Evolutionary conservation across 345 rosid genomes (phyloP).

Genomic region (Eucalyptus fibrosa): DNA sequence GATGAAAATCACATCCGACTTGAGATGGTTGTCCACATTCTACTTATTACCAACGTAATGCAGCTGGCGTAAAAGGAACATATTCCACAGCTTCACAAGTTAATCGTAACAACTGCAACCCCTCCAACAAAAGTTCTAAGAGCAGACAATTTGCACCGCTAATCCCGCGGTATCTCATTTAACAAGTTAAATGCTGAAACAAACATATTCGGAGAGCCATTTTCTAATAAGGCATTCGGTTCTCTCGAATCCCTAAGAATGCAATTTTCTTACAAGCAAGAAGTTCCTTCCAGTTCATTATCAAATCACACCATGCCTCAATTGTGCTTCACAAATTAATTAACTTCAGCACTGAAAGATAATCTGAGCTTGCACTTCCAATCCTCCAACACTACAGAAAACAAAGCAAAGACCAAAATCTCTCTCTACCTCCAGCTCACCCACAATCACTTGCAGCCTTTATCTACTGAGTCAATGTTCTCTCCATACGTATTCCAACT

Average conservation of each 20-base stretch:
- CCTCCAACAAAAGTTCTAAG: not conserved
- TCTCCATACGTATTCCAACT: not conserved
- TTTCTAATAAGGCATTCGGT: not conserved
- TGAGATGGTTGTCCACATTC: not conserved
- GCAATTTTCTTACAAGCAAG: not conserved
- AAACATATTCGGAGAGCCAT: not conserved
- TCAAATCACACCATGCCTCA: not conserved
- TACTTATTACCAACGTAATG: not conserved
- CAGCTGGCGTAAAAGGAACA: not conserved
- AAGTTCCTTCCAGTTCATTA: not conserved
- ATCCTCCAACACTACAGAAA: not conserved
- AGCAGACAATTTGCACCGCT: not conserved
- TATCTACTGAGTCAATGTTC: not conserved
- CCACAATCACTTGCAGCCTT: not conserved
- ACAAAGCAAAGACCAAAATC: not conserved
- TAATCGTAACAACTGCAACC: not conserved
- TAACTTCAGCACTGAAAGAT: not conserved
- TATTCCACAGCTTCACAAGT: not conserved
- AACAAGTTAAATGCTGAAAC: not conserved
- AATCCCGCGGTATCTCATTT: not conserved
- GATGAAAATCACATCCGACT: not conserved
- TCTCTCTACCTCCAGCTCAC: not conserved
- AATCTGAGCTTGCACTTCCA: not conserved
- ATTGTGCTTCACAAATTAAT: not conserved
- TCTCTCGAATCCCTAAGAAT: not conserved